phyloP scores from a whole-genome alignment of 2,329 filamentous ascomycete species.

The Alternaria alternata region DNA sequence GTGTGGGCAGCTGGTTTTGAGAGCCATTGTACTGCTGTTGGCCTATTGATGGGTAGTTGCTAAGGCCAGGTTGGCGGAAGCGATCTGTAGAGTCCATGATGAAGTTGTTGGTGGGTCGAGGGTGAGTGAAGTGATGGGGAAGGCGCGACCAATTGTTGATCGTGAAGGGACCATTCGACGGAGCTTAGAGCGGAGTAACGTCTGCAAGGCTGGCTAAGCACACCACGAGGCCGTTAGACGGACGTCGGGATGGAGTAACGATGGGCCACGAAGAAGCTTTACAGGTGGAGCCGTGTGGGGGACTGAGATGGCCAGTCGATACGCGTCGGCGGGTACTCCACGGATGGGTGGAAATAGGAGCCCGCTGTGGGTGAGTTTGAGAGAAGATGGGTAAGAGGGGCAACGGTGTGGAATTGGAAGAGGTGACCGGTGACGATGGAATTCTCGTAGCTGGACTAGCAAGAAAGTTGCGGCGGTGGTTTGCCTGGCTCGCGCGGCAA shows the following conservation, averaged over 20 bases:
- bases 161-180: conserved; percentile 44
- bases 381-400: conserved; percentile 15
- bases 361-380: conserved; percentile 27
- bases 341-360: conserved; percentile 30
- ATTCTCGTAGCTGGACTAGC: conserved; percentile 24
- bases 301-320: conserved; percentile 34
- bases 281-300: conserved; percentile 47
- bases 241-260: conserved; percentile 35
- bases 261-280: conserved; percentile 43
- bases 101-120: conserved; percentile 17
- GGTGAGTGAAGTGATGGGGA: conserved; percentile 26
- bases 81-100: conserved; percentile 47
- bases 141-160: conserved; percentile 45
- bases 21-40: conserved; percentile 43
- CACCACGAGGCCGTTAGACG: conserved; percentile 35
- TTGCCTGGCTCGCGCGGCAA: conserved; percentile 43
- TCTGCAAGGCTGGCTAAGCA: conserved; percentile 34
- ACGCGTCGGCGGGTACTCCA: conserved; percentile 33
- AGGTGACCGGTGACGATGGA: conserved; percentile 25
- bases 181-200: conserved; percentile 30
- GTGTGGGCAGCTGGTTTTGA: conserved; percentile 44
- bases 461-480: conserved; percentile 28
- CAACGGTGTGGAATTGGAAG: conserved; percentile 25
- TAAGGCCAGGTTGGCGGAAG: conserved; percentile 47
- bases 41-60: conserved; percentile 44